These are phyloP conservation scores for Eutrema yunnanense DNA, from an alignment of 345 rosid genomes.

Conservation along the genomic window DNA sequence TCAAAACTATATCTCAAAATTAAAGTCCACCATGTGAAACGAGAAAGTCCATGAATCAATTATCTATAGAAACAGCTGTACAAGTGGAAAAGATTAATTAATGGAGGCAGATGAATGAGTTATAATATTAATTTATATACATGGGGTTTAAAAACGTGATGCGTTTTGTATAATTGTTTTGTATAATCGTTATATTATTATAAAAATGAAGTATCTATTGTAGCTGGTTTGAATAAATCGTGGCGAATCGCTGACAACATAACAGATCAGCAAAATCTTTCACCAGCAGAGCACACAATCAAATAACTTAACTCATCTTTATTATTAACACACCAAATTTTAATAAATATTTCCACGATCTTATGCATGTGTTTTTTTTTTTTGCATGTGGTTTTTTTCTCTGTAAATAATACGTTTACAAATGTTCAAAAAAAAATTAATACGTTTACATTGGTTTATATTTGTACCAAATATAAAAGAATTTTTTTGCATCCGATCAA, in stretches of 20 bases:
- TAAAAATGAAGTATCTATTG: not conserved
- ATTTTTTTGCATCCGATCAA: not conserved
- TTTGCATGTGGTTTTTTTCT: not conserved
- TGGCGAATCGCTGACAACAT: not conserved
- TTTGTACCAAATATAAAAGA: not conserved
- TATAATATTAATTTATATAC: not conserved
- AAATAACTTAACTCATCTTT: not conserved
- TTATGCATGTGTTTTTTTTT: not conserved
- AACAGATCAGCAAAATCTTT: not conserved
- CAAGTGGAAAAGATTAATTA: not conserved
- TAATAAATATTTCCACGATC: not conserved
- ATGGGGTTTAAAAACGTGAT: not conserved
- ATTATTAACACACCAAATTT: not conserved
- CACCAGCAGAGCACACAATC: constrained; percentile 6
- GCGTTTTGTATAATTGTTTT: not conserved
- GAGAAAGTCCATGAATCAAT: not conserved
- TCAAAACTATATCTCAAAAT: not conserved
- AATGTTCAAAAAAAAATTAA: too few relatives aligned
- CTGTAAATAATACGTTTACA: not conserved
- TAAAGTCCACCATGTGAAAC: not conserved
- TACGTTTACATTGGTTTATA: not conserved
- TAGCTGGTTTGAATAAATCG: constrained; percentile 2
- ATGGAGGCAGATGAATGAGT: not conserved
- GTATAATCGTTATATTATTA: not conserved
- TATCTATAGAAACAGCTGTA: not conserved